phyloP scores from a whole-genome alignment of 331 rosid species.

The Telfairia occidentalis region DNA sequence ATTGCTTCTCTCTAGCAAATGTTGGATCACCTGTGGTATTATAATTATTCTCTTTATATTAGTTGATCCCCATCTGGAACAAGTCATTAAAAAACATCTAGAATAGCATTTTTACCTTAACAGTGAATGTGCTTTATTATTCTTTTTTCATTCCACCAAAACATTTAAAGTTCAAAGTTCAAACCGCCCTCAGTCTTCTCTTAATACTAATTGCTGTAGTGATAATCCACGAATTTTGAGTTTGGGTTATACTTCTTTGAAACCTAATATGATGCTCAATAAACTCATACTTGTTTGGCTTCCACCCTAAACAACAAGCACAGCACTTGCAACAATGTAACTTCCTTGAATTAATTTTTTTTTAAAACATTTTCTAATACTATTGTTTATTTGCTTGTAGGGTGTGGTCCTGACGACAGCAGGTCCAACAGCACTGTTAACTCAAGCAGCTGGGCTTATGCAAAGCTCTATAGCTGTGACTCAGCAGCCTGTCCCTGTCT shows the following conservation, averaged over 20 bases:
- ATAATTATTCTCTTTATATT: too few relatives aligned
- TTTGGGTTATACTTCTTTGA: not conserved
- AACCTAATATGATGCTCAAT: not conserved
- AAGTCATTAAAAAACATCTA: not conserved
- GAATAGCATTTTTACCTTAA: not conserved
- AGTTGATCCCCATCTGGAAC: not conserved
- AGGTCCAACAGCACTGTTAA: constrained; percentile 57
- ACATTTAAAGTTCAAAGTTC: not conserved
- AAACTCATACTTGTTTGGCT: not conserved
- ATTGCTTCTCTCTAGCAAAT: not conserved
- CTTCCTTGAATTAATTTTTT: not conserved
- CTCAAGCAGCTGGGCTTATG: constrained; percentile 86
- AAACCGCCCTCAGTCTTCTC: not conserved
- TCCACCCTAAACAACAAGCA: not conserved
- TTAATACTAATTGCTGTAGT: not conserved
- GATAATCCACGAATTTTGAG: not conserved
- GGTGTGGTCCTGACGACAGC: constrained; percentile 68
- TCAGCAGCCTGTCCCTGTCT: constrained; percentile 83
- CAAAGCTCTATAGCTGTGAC: constrained; percentile 77
- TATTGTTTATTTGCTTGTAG: constrained; percentile 33
- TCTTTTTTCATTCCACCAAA: not conserved
- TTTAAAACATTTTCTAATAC: not conserved
- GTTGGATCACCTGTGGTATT: too few relatives aligned
- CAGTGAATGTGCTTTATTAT: not conserved
- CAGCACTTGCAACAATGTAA: not conserved